Base-by-base conservation (phyloP, 2,329 filamentous ascomycete species). In the Aspergillus sp. region DNA sequence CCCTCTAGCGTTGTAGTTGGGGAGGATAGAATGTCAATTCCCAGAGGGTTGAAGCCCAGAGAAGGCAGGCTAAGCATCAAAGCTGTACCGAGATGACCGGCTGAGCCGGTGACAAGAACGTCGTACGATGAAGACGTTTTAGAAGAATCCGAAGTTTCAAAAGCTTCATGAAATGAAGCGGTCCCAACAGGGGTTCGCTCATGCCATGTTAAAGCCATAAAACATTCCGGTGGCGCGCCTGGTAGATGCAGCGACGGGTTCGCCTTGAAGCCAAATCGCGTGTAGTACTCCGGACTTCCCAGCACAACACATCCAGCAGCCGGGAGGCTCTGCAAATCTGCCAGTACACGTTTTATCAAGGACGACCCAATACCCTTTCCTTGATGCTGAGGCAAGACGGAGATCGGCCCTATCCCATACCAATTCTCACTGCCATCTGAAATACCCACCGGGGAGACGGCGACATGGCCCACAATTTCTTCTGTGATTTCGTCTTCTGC, bases 81-180 rank as follows among this genome's bases (percentile, higher is more conserved):
- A 52, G 60, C 60, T 18, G 60, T 57, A 31, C 60, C 60, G 9
- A 62, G 57, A 52, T 62, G 60, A 24, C 60, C 60, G 16, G 60
- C 57, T 32, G 60, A 62, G 22, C 60, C 60, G 31, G 60, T 60
- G 54, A 62, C 60, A 16, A 62, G 60, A 11, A 56, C 54, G 29
- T 62, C 51, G 12, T 60, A 62, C 20, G 45, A 6, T 39, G 49
- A 56, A 46, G 39, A 42, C 16, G 22, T 12, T 2, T 32, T 32
- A 12, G 31, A 32, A 32, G 31, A 10, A 9, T 32, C 31, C 49
- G 16, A 32, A 5, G 10, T 10, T 32, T 32, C 31, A 32, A 32
- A 32, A 12, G 31, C 31, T 12, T 32, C 12, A 12, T 32, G 1
- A 6, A 32, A 32, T 32, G 31, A 32, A 12, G 4, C 12, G 31